These are phyloP conservation scores for Naganishia vaughanmartiniae DNA, from an alignment of 768 basidiomycete species.

Conservation along the genomic window DNA sequence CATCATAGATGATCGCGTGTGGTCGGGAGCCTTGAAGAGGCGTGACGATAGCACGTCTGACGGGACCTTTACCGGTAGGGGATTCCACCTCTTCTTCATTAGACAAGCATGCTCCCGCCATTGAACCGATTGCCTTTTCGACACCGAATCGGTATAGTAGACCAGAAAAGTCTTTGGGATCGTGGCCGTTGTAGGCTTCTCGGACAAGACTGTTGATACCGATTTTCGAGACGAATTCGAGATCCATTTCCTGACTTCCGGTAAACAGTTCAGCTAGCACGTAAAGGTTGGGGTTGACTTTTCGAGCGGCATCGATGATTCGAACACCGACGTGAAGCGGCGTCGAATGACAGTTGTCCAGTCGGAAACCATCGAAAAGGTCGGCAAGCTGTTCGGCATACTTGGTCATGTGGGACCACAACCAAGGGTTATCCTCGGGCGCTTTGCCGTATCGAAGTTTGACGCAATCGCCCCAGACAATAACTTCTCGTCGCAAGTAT, in stretches of 20 bases:
- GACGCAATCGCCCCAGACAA: slow-evolving; percentile 97
- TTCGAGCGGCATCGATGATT: slow-evolving; percentile 86
- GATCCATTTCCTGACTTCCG: slow-evolving; percentile 88
- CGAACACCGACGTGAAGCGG: slow-evolving; percentile 93
- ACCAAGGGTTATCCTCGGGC: slow-evolving; percentile 81
- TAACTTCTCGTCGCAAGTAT: slow-evolving; percentile 91
- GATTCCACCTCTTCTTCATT: slow-evolving; percentile 72
- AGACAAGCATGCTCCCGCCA: slow-evolving; percentile 84
- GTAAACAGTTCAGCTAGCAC: slow-evolving; percentile 97
- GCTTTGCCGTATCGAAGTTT: slow-evolving; percentile 88
- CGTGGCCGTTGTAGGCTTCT: slow-evolving; percentile 80
- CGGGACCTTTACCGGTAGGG: slow-evolving; percentile 76
- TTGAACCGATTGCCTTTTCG: slow-evolving; percentile 92
- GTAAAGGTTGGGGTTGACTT: slow-evolving; percentile 86
- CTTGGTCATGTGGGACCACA: slow-evolving; percentile 84
- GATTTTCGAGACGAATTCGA: slow-evolving; percentile 81
- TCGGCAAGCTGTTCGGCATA: slow-evolving; percentile 78
- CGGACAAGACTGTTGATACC: slow-evolving; percentile 91
- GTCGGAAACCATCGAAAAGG: slow-evolving; percentile 90
- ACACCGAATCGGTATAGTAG: slow-evolving; percentile 85
- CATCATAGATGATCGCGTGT: slow-evolving; percentile 90
- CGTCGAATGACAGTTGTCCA: slow-evolving; percentile 98
- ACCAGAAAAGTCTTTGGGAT: slow-evolving; percentile 85
- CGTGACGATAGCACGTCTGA: slow-evolving; percentile 69
- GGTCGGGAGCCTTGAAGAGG: slow-evolving; percentile 81